Percentiles rank a stretch among this genome's conserved stretches.
Evolutionary conservation across 805 yeast genomes (phyloP).

Genomic region (Yarrowia yakushimensis): DNA sequence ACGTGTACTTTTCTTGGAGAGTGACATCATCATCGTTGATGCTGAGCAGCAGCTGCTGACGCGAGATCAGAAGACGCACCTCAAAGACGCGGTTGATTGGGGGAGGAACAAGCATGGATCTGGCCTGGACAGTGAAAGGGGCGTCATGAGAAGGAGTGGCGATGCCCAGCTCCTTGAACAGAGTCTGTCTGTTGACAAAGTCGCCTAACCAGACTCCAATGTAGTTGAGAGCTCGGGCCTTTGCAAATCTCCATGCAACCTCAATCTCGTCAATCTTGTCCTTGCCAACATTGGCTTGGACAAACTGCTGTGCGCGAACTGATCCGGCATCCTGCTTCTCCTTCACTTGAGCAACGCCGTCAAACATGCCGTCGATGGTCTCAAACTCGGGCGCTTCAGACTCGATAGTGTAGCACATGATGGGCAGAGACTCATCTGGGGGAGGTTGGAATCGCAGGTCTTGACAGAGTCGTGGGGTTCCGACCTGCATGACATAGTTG

Average conservation of each 20-base stretch:
- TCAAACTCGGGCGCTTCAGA: background rate
- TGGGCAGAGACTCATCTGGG: constrained; percentile 32
- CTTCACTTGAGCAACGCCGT: background rate
- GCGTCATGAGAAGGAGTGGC: constrained; percentile 11
- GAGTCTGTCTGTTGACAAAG: background rate
- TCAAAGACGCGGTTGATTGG: constrained; percentile 6
- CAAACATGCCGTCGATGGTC: constrained; percentile 19
- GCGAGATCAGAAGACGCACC: constrained; percentile 4
- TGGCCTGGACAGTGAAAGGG: background rate
- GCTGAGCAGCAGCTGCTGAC: background rate
- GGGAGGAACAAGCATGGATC: background rate
- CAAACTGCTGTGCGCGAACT: background rate
- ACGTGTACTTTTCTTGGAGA: background rate
- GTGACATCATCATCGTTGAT: constrained; percentile 4
- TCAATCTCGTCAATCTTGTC: constrained; percentile 13
- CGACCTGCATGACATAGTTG: constrained; percentile 51
- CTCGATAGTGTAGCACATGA: constrained; percentile 19
- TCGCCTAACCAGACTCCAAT: constrained; percentile 13
- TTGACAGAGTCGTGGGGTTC: constrained; percentile 50
- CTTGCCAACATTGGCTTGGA: background rate
- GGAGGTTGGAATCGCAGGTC: constrained; percentile 39
- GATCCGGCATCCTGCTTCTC: background rate
- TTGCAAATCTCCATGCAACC: constrained; percentile 9
- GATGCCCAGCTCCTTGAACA: constrained; percentile 9
- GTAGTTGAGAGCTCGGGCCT: constrained; percentile 15